Base-by-base conservation (phyloP, 1,139 yeast species). In the Saccharomycopsis crataegensis region DNA sequence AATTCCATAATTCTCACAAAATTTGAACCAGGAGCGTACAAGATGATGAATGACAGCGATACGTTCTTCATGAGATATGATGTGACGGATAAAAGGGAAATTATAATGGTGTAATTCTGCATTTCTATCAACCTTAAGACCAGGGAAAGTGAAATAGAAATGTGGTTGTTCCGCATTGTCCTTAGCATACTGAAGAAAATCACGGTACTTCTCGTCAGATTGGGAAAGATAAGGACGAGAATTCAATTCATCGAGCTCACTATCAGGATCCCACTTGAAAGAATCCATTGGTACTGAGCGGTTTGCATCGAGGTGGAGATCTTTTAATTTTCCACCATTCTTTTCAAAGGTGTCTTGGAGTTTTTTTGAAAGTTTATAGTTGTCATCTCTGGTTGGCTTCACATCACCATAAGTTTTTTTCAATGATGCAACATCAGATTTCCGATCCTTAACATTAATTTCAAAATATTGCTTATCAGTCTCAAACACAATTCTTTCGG, bases 21-120 rank as follows among this genome's bases (percentile, higher is more conserved):
- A 78, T 58, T 70, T 70, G 57, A 77, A 72, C 84, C 84, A 80
- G 0, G 78, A 74, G 31, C 81, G 62, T 45, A 75, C 68, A 68
- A 79, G 64, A 58, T 77, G 82, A 57, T 78, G 82, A 58, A 80
- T 67, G 9, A 75, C 72, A 54, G 72, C 67, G 56, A 71, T 76
- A 51, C 80, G 68, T 63, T 77, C 80, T 44, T 62, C 62, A 49
- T 63, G 64, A 12, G 75, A 64, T 32, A 76, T 71, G 53, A 66
- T 71, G 49, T 77, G 65, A 59, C 72, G 72, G 62, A 76, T 68
- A 61, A 75, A 76, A 12, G 79, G 79, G 59, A 73, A 74, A 40
- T 75, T 73, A 50, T 74, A 67, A 61, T 76, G 80, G 32, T 54
- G 58, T n/a, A 54, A 40, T 54, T 73, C 72, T 0, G 78, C 78